phyloP scores from a whole-genome alignment of 176 grass and related monocot species.

The Musa itinerans region DNA sequence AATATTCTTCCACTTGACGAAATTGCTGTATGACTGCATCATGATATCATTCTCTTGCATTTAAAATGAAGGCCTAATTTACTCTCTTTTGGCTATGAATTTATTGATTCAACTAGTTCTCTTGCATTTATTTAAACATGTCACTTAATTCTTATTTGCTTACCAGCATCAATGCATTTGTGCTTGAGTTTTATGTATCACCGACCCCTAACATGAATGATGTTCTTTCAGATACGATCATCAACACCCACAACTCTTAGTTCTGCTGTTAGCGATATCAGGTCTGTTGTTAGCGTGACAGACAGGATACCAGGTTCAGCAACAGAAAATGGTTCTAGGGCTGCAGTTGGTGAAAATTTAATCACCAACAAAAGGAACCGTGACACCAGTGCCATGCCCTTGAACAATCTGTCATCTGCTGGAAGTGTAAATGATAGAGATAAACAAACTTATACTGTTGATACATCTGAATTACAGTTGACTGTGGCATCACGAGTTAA shows the following conservation, averaged over 20 bases:
- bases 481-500: slow-evolving; percentile 68
- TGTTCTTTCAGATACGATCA: slow-evolving; percentile 8
- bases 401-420: slow-evolving; percentile 60
- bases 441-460: slow-evolving; percentile 38
- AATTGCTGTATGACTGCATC: too few species aligned
- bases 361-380: slow-evolving; percentile 97
- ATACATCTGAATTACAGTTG: slow-evolving; percentile 66
- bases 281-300: slow-evolving; percentile 14
- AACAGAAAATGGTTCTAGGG: slow-evolving; percentile 63
- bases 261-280: slow-evolving; percentile 6
- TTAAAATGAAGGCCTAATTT: too few species aligned
- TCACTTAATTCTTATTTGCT: too few species aligned
- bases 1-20: too few species aligned
- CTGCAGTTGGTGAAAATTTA: slow-evolving; percentile 87
- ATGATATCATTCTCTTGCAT: too few species aligned
- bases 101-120: too few species aligned
- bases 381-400: slow-evolving; percentile 94
- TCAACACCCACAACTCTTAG: slow-evolving; percentile 1
- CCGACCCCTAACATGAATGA: not conserved
- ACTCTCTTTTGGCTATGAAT: too few species aligned
- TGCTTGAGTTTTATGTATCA: too few species aligned
- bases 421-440: slow-evolving; percentile 72
- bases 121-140: too few species aligned
- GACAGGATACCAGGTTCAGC: slow-evolving; percentile 58
- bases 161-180: too few species aligned